Percentiles rank a stretch among this genome's conserved stretches.
These are phyloP conservation scores for Phytopythium montanum DNA, from an alignment of 352 stramenopile species.

Conservation along the genomic window DNA sequence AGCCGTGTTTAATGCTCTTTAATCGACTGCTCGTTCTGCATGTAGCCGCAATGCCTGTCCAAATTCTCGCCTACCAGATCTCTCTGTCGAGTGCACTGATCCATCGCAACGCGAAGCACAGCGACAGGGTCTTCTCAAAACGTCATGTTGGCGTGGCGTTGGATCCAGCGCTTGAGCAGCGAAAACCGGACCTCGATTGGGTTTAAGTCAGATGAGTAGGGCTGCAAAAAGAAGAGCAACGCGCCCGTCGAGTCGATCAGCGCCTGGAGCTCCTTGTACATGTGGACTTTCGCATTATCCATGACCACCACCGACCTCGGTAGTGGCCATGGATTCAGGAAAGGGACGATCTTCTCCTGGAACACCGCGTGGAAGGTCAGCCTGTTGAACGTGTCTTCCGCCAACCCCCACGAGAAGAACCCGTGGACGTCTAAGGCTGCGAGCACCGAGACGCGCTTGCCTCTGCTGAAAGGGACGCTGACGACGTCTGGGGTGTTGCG, in stretches of 20 bases:
- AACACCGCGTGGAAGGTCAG: conserved; percentile 86
- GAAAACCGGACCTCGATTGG: conserved; percentile 10
- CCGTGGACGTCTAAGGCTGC: conserved; percentile 11
- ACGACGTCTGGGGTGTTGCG: not conserved
- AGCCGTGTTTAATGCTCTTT: too few relatives aligned
- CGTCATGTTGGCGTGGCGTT: not conserved
- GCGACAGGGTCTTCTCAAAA: not conserved
- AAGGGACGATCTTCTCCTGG: conserved; percentile 47
- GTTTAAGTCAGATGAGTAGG: conserved; percentile 10
- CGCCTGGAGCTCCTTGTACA: conserved; percentile 92
- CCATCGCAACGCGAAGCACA: not conserved
- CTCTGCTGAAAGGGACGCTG: conserved; percentile 10
- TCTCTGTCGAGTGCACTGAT: not conserved
- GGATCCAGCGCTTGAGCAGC: conserved; percentile 3
- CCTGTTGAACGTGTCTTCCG: conserved; percentile 48
- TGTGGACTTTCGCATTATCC: conserved; percentile 63
- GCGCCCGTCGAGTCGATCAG: conserved; percentile 93
- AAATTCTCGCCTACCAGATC: conserved; percentile 3
- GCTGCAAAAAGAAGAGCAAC: conserved; percentile 35
- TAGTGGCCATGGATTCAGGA: conserved; percentile 86
- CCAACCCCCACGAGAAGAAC: conserved; percentile 13
- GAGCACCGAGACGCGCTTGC: conserved; percentile 14
- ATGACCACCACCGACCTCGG: conserved; percentile 76
- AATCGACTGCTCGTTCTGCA: too few relatives aligned
- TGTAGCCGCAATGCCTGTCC: not conserved